phyloP scores from a whole-genome alignment of 441 rosid genomes.

The Lepidium campestre region DNA sequence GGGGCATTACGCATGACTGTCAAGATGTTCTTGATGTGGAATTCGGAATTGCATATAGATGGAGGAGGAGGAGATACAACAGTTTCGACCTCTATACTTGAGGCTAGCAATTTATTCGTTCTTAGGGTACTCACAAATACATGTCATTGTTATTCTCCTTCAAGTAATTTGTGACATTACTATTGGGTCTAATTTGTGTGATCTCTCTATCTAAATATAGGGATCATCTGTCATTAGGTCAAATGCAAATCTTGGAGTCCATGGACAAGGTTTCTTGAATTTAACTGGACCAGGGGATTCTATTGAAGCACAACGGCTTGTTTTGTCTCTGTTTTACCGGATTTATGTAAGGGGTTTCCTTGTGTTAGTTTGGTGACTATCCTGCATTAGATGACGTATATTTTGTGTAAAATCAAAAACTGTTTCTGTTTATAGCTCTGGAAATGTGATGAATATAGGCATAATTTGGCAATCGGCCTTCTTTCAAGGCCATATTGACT shows the following conservation, averaged over 20 bases:
- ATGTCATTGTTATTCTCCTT: neutral
- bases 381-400: slow-evolving; percentile 4
- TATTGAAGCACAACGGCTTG: slow-evolving; percentile 95
- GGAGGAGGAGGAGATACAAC: slow-evolving; percentile 76
- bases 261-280: slow-evolving; percentile 94
- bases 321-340: slow-evolving; percentile 82
- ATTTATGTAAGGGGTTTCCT: slow-evolving; percentile 66
- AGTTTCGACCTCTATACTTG: slow-evolving; percentile 86
- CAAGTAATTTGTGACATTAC: slow-evolving; percentile 5
- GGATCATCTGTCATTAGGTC: slow-evolving; percentile 91
- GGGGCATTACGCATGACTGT: slow-evolving; percentile 99
- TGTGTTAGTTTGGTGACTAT: slow-evolving; percentile 12
- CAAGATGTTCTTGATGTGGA: slow-evolving; percentile 98
- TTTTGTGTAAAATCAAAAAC: neutral
- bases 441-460: slow-evolving; percentile 3
- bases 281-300: slow-evolving; percentile 88
- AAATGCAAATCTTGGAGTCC: slow-evolving; percentile 94
- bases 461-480: neutral
- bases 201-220: slow-evolving; percentile 35
- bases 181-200: neutral
- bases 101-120: slow-evolving; percentile 95
- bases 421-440: slow-evolving; percentile 6
- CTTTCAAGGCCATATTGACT: slow-evolving; percentile 3
- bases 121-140: slow-evolving; percentile 56
- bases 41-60: slow-evolving; percentile 81